Evolutionary conservation across 2,329 filamentous ascomycete genomes (phyloP).

Genomic region (Curvularia eragrostidis): DNA sequence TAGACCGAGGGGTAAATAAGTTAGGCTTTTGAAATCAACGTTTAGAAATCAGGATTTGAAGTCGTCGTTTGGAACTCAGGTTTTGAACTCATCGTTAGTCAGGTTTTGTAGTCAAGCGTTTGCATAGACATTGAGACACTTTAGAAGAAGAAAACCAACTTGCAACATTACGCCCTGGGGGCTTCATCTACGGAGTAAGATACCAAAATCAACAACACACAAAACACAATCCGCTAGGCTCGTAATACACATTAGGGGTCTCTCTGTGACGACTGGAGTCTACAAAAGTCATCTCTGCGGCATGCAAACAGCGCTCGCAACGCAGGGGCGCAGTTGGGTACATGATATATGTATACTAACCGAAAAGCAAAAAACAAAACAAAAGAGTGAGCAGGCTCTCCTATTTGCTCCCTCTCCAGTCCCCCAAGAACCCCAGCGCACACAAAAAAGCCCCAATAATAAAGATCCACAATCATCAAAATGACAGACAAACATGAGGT

Average conservation of each 20-base stretch:
- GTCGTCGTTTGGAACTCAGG: too few relatives aligned
- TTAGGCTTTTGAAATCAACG: too few relatives aligned
- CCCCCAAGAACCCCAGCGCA: not conserved
- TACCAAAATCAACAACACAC: not conserved
- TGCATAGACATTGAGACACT: not conserved
- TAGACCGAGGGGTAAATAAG: too few relatives aligned
- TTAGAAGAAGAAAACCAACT: not conserved
- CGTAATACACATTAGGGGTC: constrained; percentile 7
- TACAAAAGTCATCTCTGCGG: not conserved
- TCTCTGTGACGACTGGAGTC: not conserved
- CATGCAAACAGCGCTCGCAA: not conserved
- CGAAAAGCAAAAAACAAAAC: constrained; percentile 7
- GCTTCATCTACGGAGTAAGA: not conserved
- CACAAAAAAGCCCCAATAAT: not conserved
- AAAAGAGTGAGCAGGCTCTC: constrained; percentile 1
- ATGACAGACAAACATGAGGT: constrained; percentile 1
- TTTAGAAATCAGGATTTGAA: too few relatives aligned
- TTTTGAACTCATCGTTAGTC: too few relatives aligned
- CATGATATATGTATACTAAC: constrained; percentile 4
- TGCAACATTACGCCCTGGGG: not conserved
- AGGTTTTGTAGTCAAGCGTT: not conserved
- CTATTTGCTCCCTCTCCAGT: not conserved
- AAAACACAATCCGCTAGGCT: not conserved
- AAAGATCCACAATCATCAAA: constrained; percentile 4
- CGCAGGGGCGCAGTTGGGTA: constrained; percentile 4